Evolutionary conservation across 2,329 filamentous ascomycete species (phyloP).

Genomic region (Colletotrichum liriopes): DNA sequence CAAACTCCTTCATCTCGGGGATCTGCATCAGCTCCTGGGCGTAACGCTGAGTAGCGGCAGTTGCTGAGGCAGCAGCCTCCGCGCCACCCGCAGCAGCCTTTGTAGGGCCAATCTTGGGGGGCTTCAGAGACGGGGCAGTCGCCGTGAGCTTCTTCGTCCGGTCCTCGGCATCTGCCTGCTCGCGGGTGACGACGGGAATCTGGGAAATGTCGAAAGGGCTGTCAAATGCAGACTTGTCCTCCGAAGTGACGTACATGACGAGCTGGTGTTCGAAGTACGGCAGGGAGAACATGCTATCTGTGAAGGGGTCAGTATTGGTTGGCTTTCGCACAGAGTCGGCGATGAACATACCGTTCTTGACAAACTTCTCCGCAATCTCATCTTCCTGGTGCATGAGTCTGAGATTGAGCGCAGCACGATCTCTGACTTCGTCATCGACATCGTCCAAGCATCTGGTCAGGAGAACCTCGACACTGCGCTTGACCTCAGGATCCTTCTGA

Average conservation of each 20-base stretch:
- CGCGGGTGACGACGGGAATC: constrained; percentile 93
- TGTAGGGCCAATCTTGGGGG: constrained; percentile 83
- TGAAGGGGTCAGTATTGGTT: constrained; percentile 10
- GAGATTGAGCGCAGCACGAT: constrained; percentile 93
- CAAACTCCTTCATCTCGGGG: constrained; percentile 92
- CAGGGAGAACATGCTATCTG: constrained; percentile 95
- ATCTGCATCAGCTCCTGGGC: constrained; percentile 89
- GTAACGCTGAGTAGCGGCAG: constrained; percentile 89
- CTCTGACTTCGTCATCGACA: constrained; percentile 96
- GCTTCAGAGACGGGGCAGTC: constrained; percentile 93
- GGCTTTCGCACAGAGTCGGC: background rate
- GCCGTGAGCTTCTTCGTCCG: constrained; percentile 97
- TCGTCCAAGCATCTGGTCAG: constrained; percentile 96
- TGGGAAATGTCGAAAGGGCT: constrained; percentile 90
- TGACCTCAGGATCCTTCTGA: constrained; percentile 96
- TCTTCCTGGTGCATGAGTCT: constrained; percentile 94
- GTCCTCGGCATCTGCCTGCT: constrained; percentile 96
- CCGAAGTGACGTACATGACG: constrained; percentile 96
- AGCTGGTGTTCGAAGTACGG: constrained; percentile 97
- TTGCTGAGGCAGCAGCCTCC: constrained; percentile 82
- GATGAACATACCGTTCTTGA: constrained; percentile 83
- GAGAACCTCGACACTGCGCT: constrained; percentile 93
- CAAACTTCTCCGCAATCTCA: constrained; percentile 87
- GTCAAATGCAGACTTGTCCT: constrained; percentile 88
- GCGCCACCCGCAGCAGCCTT: constrained; percentile 80